A percentile compares a stretch with the other conserved stretches of the same genome.
Conservation (phyloP, 2,329 filamentous ascomycete species). For the Chaetomiaceae sp. region DNA sequence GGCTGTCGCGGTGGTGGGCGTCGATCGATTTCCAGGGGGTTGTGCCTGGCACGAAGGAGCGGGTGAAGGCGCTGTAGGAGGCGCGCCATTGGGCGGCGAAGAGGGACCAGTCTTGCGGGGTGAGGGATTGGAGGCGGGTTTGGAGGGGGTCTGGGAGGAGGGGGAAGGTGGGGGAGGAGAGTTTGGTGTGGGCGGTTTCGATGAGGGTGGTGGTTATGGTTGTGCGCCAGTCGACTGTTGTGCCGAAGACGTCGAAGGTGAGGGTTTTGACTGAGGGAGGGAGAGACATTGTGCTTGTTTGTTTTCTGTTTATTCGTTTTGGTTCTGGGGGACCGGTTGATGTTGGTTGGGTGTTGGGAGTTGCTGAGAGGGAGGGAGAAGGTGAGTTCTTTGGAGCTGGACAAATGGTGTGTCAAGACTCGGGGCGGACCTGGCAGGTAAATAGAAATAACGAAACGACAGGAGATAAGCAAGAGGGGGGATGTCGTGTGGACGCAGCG, state of each 20-base stretch:
- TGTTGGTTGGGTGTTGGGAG: background rate
- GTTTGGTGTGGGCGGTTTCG: slow-evolving; percentile 44
- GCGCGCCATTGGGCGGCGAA: slow-evolving; percentile 69
- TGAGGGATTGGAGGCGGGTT: slow-evolving; percentile 44
- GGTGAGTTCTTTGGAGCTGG: no score
- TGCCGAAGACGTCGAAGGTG: slow-evolving; percentile 75
- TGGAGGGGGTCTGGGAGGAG: slow-evolving; percentile 41
- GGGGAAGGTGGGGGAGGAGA: slow-evolving; percentile 40
- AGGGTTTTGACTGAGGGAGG: slow-evolving; percentile 48
- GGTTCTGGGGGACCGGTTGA: background rate
- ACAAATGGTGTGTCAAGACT: no score
- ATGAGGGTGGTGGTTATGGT: slow-evolving; percentile 58
- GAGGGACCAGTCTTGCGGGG: slow-evolving; percentile 51
- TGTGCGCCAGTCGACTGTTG: slow-evolving; percentile 72
- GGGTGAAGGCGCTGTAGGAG: slow-evolving; percentile 59
- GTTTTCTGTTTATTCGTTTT: no score
- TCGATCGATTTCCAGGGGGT: slow-evolving; percentile 65
- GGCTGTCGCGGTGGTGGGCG: slow-evolving; percentile 61
- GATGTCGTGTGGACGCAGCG: no score
- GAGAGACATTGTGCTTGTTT: background rate
- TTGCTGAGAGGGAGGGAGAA: no score
- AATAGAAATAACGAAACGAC: no score
- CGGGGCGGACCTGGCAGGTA: no score
- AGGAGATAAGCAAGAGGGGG: no score
- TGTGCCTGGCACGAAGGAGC: slow-evolving; percentile 42